phyloP scores from a whole-genome alignment of 306 rosid species.

The Quercus variabilis region DNA sequence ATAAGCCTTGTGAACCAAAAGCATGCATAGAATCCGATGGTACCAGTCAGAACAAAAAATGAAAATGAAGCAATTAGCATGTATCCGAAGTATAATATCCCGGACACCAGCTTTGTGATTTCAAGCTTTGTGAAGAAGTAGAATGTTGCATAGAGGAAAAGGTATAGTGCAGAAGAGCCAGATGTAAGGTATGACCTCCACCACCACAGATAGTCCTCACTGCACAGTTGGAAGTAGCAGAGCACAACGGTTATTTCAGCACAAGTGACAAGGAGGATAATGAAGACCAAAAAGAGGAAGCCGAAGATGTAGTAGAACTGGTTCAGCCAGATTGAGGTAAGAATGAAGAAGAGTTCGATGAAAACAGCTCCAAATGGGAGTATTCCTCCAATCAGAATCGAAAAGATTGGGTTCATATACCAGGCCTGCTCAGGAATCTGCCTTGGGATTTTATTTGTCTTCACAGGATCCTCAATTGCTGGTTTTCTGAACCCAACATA shows the following conservation, averaged over 20 bases:
- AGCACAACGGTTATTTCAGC: slow-evolving; percentile 96
- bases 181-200: slow-evolving; percentile 96
- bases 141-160: slow-evolving; percentile 91
- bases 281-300: slow-evolving; percentile 91
- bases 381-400: slow-evolving; percentile 91
- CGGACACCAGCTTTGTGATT: slow-evolving; percentile 92
- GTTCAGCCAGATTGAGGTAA: slow-evolving; percentile 97
- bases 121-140: slow-evolving; percentile 99
- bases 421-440: slow-evolving; percentile 99
- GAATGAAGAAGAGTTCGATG: slow-evolving; percentile 97
- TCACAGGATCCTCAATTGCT: slow-evolving; percentile 94
- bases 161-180: slow-evolving; percentile 92
- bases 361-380: slow-evolving; percentile 97
- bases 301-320: slow-evolving; percentile 99
- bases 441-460: slow-evolving; percentile 96
- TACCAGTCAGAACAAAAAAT: slow-evolving; percentile 92
- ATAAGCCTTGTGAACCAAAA: slow-evolving; percentile 97
- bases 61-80: slow-evolving; percentile 94
- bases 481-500: slow-evolving; percentile 95
- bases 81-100: slow-evolving; percentile 80
- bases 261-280: slow-evolving; percentile 83
- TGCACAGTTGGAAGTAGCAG: slow-evolving; percentile 98
- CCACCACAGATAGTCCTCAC: slow-evolving; percentile 99
- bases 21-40: slow-evolving; percentile 96
- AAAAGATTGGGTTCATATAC: slow-evolving; percentile 95